Conservation (phyloP, 2,329 filamentous ascomycete species). For the Alternaria ventricosa region DNA sequence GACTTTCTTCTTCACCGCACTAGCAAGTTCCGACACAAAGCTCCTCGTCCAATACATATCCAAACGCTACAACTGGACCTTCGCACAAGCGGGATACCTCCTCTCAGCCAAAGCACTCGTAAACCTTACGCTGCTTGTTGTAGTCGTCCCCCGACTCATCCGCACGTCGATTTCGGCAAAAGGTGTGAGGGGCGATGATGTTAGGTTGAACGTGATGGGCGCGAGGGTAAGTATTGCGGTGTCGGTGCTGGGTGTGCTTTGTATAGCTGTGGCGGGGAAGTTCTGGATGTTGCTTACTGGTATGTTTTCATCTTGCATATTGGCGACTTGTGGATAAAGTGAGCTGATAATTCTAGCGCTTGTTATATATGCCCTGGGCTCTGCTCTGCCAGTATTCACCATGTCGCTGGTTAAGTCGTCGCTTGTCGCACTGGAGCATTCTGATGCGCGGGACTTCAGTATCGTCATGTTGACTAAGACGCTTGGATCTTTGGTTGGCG, state of each 20-base stretch:
- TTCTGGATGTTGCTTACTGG: slow-evolving; percentile 43
- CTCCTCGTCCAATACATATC: slow-evolving; percentile 49
- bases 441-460: slow-evolving; percentile 44
- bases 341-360: slow-evolving; percentile 31
- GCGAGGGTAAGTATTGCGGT: slow-evolving; percentile 41
- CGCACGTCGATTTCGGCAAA: slow-evolving; percentile 31
- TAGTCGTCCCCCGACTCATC: slow-evolving; percentile 45
- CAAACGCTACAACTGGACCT: slow-evolving; percentile 48
- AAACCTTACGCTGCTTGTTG: slow-evolving; percentile 43
- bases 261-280: slow-evolving; percentile 38
- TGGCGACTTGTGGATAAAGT: not conserved
- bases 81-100: slow-evolving; percentile 47
- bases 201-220: slow-evolving; percentile 40
- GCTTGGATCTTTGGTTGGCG: slow-evolving; percentile 43
- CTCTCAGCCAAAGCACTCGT: slow-evolving; percentile 47
- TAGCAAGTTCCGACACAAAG: slow-evolving; percentile 49
- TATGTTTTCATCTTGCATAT: slow-evolving; percentile 9
- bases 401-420: slow-evolving; percentile 47
- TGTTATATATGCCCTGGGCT: slow-evolving; percentile 48
- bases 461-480: slow-evolving; percentile 49
- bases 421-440: slow-evolving; percentile 35
- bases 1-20: slow-evolving; percentile 45
- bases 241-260: slow-evolving; percentile 44
- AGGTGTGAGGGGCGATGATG: slow-evolving; percentile 33
- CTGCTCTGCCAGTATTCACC: slow-evolving; percentile 48